Evolutionary conservation across 2,329 filamentous ascomycete species (phyloP).

Genomic region (Aspergillus aculeatinus): DNA sequence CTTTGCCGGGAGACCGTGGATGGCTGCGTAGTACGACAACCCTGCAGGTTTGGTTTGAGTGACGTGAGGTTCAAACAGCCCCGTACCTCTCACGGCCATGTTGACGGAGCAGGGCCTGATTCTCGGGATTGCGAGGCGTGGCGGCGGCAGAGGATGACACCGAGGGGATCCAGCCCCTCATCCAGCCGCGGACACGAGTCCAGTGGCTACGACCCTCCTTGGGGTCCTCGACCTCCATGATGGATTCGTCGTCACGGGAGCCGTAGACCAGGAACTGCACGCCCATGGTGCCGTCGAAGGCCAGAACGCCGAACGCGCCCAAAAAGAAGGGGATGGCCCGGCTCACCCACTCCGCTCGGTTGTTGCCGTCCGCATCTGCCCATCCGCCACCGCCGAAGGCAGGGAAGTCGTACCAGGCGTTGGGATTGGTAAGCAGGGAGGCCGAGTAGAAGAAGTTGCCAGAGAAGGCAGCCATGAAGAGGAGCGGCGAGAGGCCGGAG

Average conservation of each 20-base stretch:
- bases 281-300: constrained; percentile 62
- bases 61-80: constrained; percentile 27
- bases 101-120: constrained; percentile 29
- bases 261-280: constrained; percentile 64
- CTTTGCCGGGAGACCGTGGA: neutral
- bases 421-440: constrained; percentile 63
- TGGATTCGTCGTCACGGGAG: constrained; percentile 43
- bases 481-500: constrained; percentile 60
- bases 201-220: constrained; percentile 48
- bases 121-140: constrained; percentile 23
- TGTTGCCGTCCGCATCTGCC: constrained; percentile 57
- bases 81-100: constrained; percentile 34
- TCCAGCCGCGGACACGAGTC: constrained; percentile 62
- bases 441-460: constrained; percentile 67
- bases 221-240: constrained; percentile 50
- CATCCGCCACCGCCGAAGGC: constrained; percentile 60
- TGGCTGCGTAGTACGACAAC: neutral
- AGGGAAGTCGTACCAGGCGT: constrained; percentile 59
- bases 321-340: constrained; percentile 64
- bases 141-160: constrained; percentile 33
- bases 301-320: constrained; percentile 63
- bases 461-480: constrained; percentile 66
- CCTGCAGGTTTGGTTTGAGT: neutral
- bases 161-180: constrained; percentile 64
- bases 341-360: constrained; percentile 56